Evolutionary conservation across 768 basidiomycete genomes (phyloP).

Genomic region (Gymnopilus dilepis): DNA sequence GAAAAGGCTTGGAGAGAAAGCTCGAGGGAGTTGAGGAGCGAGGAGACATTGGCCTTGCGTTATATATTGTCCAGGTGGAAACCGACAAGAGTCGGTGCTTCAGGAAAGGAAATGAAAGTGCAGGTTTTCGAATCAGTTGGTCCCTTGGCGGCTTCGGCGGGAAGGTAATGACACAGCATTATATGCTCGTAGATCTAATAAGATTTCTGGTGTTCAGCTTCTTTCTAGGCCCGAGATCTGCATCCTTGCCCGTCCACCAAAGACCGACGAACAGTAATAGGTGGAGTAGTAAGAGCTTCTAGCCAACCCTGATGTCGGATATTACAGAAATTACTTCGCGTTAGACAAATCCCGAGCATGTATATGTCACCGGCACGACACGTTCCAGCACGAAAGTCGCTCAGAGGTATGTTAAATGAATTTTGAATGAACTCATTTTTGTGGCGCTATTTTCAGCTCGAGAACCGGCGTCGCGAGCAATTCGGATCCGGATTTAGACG

Average conservation of each 20-base stretch:
- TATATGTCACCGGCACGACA: neutral
- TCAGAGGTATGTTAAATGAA: neutral
- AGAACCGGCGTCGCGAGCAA: neutral
- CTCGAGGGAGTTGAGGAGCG: neutral
- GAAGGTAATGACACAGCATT: neutral
- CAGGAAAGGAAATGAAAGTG: neutral
- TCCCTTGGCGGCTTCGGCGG: neutral
- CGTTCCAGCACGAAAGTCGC: neutral
- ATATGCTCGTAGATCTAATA: neutral
- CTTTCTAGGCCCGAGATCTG: neutral
- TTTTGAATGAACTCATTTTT: neutral
- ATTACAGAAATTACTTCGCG: neutral
- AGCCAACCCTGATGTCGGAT: neutral
- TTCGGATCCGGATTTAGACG: neutral
- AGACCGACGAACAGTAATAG: neutral
- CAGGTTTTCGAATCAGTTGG: neutral
- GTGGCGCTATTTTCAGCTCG: neutral
- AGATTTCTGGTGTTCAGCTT: neutral
- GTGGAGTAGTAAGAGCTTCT: neutral
- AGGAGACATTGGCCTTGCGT: neutral
- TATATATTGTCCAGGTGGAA: neutral
- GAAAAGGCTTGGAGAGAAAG: neutral
- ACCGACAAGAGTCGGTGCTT: neutral
- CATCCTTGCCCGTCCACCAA: neutral
- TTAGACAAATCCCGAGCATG: neutral